Evolutionary conservation across 1,284 basidiomycete genomes (phyloP).

Genomic region (Melampsora larici-populina): DNA sequence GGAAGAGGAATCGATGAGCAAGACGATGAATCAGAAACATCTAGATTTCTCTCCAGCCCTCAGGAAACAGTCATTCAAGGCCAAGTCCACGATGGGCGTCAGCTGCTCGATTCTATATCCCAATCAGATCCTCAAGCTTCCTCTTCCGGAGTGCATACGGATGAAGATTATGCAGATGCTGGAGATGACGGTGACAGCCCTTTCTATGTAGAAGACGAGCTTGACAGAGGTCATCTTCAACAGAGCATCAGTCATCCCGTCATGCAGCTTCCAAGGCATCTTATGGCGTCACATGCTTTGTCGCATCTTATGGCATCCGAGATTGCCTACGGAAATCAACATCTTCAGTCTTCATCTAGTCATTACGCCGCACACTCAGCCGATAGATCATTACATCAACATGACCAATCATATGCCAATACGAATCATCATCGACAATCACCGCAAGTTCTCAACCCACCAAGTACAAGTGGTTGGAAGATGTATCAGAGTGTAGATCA

Average conservation of each 20-base stretch:
- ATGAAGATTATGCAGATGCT: slow-evolving; percentile 2
- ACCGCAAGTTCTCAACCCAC: not conserved
- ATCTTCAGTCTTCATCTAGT: not conserved
- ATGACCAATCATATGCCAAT: not conserved
- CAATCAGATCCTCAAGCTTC: not conserved
- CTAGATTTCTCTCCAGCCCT: not conserved
- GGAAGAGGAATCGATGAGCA: slow-evolving; percentile 18
- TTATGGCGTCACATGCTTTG: slow-evolving; percentile 37
- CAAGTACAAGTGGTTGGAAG: slow-evolving; percentile 27
- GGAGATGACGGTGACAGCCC: slow-evolving; percentile 16
- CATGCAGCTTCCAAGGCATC: slow-evolving; percentile 22
- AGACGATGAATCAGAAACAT: slow-evolving; percentile 3
- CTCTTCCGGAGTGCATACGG: not conserved
- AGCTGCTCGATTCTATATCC: slow-evolving; percentile 1
- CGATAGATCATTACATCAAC: not conserved
- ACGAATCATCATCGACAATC: not conserved
- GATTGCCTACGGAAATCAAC: slow-evolving; percentile 30
- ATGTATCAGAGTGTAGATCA: slow-evolving; percentile 25
- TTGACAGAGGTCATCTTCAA: not conserved
- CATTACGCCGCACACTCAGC: not conserved
- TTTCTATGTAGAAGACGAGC: slow-evolving; percentile 25
- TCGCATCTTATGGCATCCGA: slow-evolving; percentile 39
- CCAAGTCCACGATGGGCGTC: no score
- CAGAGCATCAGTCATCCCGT: not conserved
- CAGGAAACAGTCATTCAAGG: slow-evolving; percentile 1